phyloP scores from a whole-genome alignment of 139 green algal genomes.

The Chlamydomonas applanata region DNA sequence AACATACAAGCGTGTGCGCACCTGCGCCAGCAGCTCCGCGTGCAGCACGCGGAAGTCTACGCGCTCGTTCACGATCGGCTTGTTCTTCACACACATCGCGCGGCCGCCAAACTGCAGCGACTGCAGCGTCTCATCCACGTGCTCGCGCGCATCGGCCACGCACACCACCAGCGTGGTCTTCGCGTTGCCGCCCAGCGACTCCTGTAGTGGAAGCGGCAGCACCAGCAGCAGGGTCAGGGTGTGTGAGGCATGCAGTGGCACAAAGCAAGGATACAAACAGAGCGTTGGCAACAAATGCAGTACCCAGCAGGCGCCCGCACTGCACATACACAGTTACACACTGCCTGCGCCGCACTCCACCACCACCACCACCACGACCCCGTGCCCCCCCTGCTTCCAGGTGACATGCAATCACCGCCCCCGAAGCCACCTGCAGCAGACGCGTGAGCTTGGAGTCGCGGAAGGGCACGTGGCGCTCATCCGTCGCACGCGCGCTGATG shows the following conservation, averaged over 20 bases:
- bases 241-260: too few relatives aligned
- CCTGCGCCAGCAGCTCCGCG: constrained; percentile 22
- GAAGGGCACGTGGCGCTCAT: constrained; percentile 66
- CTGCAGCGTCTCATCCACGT: constrained; percentile 78
- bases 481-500: constrained; percentile 50
- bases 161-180: constrained; percentile 79
- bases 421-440: constrained; percentile 57
- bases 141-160: constrained; percentile 58
- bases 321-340: not conserved
- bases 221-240: too few relatives aligned
- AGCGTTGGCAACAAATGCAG: too few relatives aligned
- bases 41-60: constrained; percentile 38
- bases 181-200: constrained; percentile 81
- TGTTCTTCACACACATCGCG: constrained; percentile 77
- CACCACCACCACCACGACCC: too few relatives aligned
- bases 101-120: constrained; percentile 75
- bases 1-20: too few relatives aligned
- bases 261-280: too few relatives aligned
- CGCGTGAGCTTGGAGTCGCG: constrained; percentile 83
- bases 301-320: too few relatives aligned
- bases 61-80: constrained; percentile 58
- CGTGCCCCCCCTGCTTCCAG: too few relatives aligned
- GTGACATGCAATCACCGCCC: too few relatives aligned
- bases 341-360: not conserved
- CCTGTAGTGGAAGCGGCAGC: constrained; percentile 37